Base-by-base conservation (phyloP, 176 grass and related monocot species). In the Triticum dicoccoides region DNA sequence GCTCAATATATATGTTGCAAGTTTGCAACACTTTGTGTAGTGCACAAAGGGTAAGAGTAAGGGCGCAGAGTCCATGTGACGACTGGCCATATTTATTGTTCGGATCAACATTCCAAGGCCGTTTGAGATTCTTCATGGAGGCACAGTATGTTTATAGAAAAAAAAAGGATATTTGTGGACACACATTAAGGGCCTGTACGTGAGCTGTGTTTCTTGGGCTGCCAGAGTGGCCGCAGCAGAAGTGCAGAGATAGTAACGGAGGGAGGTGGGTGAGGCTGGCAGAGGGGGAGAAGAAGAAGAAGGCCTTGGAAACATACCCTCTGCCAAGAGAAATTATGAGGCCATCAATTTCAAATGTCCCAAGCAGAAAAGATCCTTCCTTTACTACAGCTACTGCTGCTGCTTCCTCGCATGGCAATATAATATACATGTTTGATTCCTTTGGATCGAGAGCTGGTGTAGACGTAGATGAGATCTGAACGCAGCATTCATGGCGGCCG, bases 271-370 rank as follows among this genome's bases (percentile, higher is more conserved):
- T 34, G 82, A 63, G 51, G 15, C 15, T 18, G 56, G 37, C 49
- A 38, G 47, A 47, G 44, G 17, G n/a, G 56, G 58, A 20, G 37
- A 1, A 20, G 73, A 56, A 18, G 41, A 14, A 32, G 76, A 33
- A 20, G 12, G 20, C 47, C 59, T 69, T 80, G 74, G 89, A 86
- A 91, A 88, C 86, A 89, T 91, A 75, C 44, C 78, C 24, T 78
- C 71, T 83, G 86, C 8, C 77, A 85, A 77, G 76, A 45, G 61
- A 88, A 77, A 91, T 76, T 61, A 89, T 85, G 87, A 80, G 79
- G 77, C 83, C 87, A 86, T 92, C 90, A 37, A 83, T 89, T 89
- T 92, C 79, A 92, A 89, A 89, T 75, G 68, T 32, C 38, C 14
- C 72, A 23, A 56, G 68, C 76, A 62, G 67, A 49, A 65, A 65